Base-by-base conservation (phyloP, 441 rosid genomes). In the Biscutella laevigata region DNA sequence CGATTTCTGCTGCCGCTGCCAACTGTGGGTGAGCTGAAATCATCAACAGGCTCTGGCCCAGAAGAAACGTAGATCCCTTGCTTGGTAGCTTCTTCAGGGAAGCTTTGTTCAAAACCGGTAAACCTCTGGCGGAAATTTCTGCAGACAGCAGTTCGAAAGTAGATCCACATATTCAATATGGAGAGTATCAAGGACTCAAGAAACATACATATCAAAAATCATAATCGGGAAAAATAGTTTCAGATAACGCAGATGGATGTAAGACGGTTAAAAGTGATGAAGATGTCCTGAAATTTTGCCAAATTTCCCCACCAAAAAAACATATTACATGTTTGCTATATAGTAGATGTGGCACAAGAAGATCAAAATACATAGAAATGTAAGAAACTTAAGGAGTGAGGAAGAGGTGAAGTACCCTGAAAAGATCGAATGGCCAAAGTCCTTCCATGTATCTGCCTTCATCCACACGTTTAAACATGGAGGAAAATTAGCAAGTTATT, bases 381-480 rank as follows among this genome's bases (percentile, higher is more conserved):
- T 22, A 15, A 6, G 25, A 24, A 38, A 30, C 19, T 47, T 37
- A 14, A 39, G 41, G 29, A 20, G n/a, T 20, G 34, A 37, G n/a
- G 49, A 40, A 16, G 39, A 39, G 16, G 35, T 11, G n/a, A 30
- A 26, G 34, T 83, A 86, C 91, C 71, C 66, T 77, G 74, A 24
- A 55, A 37, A 64, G 42, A 62, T 60, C 59, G 76, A 39, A 43
- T 61, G 36, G 60, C 63, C 68, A 67, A 41, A 57, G 71, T 66
- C 72, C 59, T 71, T 72, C 53, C 77, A 72, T 59, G 69, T 75
- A 77, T 81, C 92, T 86, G 87, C 87, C 95, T 86, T 86, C 81
- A 78, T 62, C 88, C 79, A 72, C 69, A 78, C 56, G 57, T 46
- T 38, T 21, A 26, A 61, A 54, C 58, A 53, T 58, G 30, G 58